Conservation (phyloP, 1,139 yeast species). For the Nakaseomyces delphensis region DNA sequence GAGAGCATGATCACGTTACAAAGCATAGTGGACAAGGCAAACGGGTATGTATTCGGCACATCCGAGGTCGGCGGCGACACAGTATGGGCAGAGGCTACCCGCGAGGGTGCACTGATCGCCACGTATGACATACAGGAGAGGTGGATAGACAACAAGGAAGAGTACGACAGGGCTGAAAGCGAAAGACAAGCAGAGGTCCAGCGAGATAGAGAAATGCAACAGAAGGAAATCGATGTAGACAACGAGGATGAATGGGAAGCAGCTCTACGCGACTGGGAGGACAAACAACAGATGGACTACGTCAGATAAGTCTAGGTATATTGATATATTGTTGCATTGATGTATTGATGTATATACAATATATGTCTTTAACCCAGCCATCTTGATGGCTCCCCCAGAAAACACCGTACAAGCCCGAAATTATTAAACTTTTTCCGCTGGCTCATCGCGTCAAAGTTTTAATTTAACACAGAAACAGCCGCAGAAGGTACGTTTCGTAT, state of each 20-base stretch:
- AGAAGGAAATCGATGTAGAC: slow-evolving; percentile 43
- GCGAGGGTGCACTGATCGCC: slow-evolving; percentile 53
- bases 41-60: slow-evolving; percentile 86
- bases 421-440: no score
- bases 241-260: slow-evolving; percentile 57
- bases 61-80: slow-evolving; percentile 93
- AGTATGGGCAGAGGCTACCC: slow-evolving; percentile 89
- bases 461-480: no score
- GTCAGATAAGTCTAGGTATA: slow-evolving; percentile 14
- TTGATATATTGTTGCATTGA: no score
- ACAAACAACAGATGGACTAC: slow-evolving; percentile 26
- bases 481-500: no score
- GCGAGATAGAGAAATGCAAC: slow-evolving; percentile 33
- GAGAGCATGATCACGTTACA: slow-evolving; percentile 79
- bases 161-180: slow-evolving; percentile 59
- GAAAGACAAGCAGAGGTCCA: slow-evolving; percentile 34
- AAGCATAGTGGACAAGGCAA: slow-evolving; percentile 75
- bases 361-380: not conserved
- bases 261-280: slow-evolving; percentile 60
- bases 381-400: not conserved
- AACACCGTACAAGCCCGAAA: not conserved
- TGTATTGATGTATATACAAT: no score
- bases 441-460: no score
- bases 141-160: slow-evolving; percentile 82
- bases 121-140: slow-evolving; percentile 79